A percentile compares a stretch with the other conserved stretches of the same genome.
These are phyloP conservation scores for Phytophthora parvispora DNA, from an alignment of 352 stramenopile species.

Conservation along the genomic window DNA sequence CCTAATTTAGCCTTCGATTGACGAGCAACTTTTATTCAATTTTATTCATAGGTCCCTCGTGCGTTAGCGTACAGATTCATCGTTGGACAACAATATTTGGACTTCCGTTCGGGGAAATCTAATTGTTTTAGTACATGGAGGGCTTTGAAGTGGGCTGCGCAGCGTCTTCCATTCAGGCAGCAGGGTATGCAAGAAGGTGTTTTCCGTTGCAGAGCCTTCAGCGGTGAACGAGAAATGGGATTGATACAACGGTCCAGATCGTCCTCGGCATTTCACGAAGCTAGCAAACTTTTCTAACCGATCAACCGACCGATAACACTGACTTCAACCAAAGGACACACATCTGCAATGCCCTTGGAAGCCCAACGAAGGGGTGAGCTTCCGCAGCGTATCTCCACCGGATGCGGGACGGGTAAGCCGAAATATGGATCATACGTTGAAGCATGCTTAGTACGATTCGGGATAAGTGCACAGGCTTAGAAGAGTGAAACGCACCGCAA, in stretches of 20 bases:
- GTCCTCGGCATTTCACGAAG: background rate
- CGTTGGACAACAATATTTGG: background rate
- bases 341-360: background rate
- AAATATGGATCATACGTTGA: background rate
- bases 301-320: background rate
- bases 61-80: background rate
- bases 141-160: too few relatives aligned
- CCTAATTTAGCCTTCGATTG: background rate
- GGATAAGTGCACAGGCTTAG: constrained; percentile 15
- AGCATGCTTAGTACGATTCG: background rate
- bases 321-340: background rate
- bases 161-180: background rate
- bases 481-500: constrained; percentile 10
- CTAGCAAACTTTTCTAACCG: background rate
- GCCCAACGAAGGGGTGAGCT: background rate
- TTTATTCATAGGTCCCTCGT: background rate
- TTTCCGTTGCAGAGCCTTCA: background rate
- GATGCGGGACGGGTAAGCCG: background rate
- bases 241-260: background rate
- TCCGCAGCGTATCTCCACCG: background rate
- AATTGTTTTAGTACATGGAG: background rate
- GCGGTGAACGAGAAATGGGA: background rate
- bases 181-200: too few relatives aligned
- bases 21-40: too few relatives aligned
- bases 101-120: background rate